Conservation (phyloP, 371 early-diverging fungal genomes). For the Entomophthora muscae region DNA sequence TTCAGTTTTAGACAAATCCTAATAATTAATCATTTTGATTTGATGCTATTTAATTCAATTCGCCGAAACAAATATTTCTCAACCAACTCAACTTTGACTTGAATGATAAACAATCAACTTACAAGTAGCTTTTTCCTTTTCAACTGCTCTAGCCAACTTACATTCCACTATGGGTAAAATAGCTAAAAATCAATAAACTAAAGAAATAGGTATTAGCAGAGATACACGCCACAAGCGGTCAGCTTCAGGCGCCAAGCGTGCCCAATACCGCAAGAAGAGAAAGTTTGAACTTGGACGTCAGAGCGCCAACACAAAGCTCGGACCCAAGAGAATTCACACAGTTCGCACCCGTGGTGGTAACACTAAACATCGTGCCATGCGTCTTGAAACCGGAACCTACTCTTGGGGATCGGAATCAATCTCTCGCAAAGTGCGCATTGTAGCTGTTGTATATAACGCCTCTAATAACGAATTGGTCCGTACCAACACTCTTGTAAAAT, state of each 20-base stretch:
- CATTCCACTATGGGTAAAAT: too few species aligned
- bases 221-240: slow-evolving; percentile 97
- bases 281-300: slow-evolving; percentile 98
- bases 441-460: slow-evolving; percentile 98
- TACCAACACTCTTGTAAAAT: slow-evolving; percentile 99
- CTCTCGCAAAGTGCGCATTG: slow-evolving; percentile 91
- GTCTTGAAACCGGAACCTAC: slow-evolving; percentile 96
- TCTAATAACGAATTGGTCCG: slow-evolving; percentile 99
- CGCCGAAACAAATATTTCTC: too few species aligned
- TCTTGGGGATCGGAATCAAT: slow-evolving; percentile 92
- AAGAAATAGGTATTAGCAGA: slow-evolving; percentile 76
- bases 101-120: too few species aligned
- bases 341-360: slow-evolving; percentile 98
- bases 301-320: slow-evolving; percentile 96
- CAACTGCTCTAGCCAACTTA: too few species aligned
- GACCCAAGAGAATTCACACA: slow-evolving; percentile 82
- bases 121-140: too few species aligned
- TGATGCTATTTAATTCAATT: too few species aligned
- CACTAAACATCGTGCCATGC: slow-evolving; percentile 96
- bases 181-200: neutral
- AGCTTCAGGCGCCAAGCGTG: slow-evolving; percentile 96
- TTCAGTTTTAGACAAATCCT: too few species aligned
- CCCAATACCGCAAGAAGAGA: slow-evolving; percentile 97
- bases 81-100: too few species aligned
- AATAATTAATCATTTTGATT: too few species aligned